Evolutionary conservation across 106 monocot species (phyloP), one percentile per base, ranked within the genome.

Genomic region (Allium fistulosum): DNA sequence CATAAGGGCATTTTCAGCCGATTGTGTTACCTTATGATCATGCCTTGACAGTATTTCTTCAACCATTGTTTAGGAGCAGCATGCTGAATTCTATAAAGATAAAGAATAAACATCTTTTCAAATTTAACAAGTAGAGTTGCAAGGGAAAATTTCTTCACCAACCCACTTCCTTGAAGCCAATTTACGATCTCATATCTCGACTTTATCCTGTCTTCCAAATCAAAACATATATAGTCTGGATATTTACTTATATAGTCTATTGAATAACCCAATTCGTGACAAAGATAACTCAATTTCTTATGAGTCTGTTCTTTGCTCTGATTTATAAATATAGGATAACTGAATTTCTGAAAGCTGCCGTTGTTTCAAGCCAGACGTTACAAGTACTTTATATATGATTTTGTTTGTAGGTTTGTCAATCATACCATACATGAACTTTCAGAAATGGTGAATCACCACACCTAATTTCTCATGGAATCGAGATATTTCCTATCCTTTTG

Each of bases 1-100:
- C 28, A 15, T 53, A 15, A 53, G 4, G 4, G 15, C 15, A 53
- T 11, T 11, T 53, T 53, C 15, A 10, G 10, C 4, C 15, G 5
- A 53, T 53, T 53, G 15, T 4, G 28, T 28, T 28, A 28, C 1
- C 1, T 53, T 10, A 53, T 53, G 53, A 15, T 53, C 53, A 53
- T 4, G 72, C 69, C 82, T 75, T 9, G 76, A 78, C 51, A 84
- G 67, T 88, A 88, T 14, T 66, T 55, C 65, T 91, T 91, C 14
- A 91, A 72, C 95, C 95, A 96, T 48, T 82, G 72, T 66, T 96
- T 96, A 48, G 91, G 91, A 67, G 86, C 95, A 55, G 88, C 91
- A 17, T 91, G 91, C 66, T 91, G 95, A 49, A 86, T 80, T 27
- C 63, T 68, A 57, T 66, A 81, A 14, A 96, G 82, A 74, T 70